Conservation (phyloP, 2,329 filamentous ascomycete species). For the Cryphonectria radicalis region DNA sequence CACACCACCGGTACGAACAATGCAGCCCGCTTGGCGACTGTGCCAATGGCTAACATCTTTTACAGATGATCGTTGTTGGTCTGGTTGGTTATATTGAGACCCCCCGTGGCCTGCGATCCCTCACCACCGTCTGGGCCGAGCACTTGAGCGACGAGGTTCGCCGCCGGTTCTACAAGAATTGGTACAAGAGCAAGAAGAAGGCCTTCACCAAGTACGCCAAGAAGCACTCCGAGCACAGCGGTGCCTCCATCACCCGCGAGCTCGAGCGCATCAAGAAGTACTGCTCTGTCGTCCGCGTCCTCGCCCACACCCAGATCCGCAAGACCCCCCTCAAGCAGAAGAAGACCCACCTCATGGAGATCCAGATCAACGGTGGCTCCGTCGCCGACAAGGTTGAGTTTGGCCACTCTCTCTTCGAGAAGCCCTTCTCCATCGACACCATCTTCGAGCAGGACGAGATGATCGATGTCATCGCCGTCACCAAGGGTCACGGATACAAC, state of each 20-base stretch:
- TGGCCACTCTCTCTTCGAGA: conserved; percentile 96
- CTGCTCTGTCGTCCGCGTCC: conserved; percentile 98
- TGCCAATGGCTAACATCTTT: conserved; percentile 73
- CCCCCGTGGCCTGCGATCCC: conserved; percentile 96
- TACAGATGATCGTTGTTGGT: conserved; percentile 98
- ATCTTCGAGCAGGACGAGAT: conserved; percentile 99
- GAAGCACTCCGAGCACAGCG: conserved; percentile 96
- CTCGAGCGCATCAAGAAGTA: conserved; percentile 99
- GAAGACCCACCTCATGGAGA: conserved; percentile 99
- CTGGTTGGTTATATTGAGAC: conserved; percentile 99
- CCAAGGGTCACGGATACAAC: conserved; percentile 98
- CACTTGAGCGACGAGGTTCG: conserved; percentile 98
- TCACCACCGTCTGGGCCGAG: conserved; percentile 99
- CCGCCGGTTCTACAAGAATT: conserved; percentile 99
- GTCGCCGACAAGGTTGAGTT: conserved; percentile 96
- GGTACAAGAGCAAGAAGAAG: conserved; percentile 99
- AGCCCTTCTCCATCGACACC: conserved; percentile 88
- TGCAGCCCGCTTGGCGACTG: conserved; percentile 77
- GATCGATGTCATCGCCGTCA: conserved; percentile 98
- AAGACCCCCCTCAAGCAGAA: conserved; percentile 99
- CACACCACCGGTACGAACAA: conserved; percentile 93
- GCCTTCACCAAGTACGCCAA: conserved; percentile 99
- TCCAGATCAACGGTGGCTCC: conserved; percentile 98
- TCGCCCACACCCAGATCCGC: conserved; percentile 99
- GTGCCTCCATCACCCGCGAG: conserved; percentile 90